Evolutionary conservation across 108 stramenopile genomes (phyloP).

Genomic region (Skeletonema potamos): DNA sequence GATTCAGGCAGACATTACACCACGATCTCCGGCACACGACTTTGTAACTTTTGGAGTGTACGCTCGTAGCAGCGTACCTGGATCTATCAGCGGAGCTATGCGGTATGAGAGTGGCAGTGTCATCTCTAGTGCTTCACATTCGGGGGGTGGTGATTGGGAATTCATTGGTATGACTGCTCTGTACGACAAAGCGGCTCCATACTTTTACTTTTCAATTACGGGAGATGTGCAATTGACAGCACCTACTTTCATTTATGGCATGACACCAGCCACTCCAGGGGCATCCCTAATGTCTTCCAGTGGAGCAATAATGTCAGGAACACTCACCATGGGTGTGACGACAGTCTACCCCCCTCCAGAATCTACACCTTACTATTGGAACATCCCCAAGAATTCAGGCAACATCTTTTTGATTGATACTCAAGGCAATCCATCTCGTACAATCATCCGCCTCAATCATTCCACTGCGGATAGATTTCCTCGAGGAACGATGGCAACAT

Average conservation of each 20-base stretch:
- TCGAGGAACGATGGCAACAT: conserved; percentile 6
- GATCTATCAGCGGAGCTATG: conserved; percentile 31
- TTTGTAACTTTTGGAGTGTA: conserved; percentile 40
- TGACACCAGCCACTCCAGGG: conserved; percentile 30
- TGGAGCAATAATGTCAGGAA: conserved; percentile 30
- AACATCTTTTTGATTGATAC: conserved; percentile 27
- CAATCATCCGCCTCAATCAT: conserved; percentile 30
- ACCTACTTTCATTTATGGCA: conserved; percentile 22
- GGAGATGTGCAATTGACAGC: conserved; percentile 43
- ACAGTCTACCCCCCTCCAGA: conserved; percentile 10
- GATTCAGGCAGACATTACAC: conserved; percentile 10
- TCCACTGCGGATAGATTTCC: conserved; percentile 20
- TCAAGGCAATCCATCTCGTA: conserved; percentile 17
- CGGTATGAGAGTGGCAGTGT: conserved; percentile 21
- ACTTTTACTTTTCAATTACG: conserved; percentile 44
- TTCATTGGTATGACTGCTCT: conserved; percentile 36
- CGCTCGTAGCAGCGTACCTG: conserved; percentile 19
- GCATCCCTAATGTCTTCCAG: conserved; percentile 31
- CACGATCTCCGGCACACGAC: conserved; percentile 12
- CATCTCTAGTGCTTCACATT: conserved; percentile 22
- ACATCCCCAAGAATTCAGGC: conserved; percentile 23
- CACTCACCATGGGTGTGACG: conserved; percentile 20
- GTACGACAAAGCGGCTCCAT: conserved; percentile 35
- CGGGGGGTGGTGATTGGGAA: conserved; percentile 38
- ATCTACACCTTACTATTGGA: conserved; percentile 26